These are phyloP conservation scores for Populus deltoides DNA, from an alignment of 345 rosid species.

Conservation along the genomic window DNA sequence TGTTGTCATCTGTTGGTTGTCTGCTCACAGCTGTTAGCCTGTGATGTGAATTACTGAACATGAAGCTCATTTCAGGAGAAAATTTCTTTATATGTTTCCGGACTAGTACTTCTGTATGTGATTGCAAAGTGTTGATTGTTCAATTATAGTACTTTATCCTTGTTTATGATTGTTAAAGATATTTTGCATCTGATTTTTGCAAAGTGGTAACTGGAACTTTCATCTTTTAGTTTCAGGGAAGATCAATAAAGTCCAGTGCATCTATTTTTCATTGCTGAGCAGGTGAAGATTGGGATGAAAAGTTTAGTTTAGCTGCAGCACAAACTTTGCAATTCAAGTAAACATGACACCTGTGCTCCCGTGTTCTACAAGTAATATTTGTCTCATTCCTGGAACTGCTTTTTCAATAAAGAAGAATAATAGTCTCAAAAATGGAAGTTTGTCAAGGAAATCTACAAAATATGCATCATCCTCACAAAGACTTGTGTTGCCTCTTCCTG, in stretches of 20 bases:
- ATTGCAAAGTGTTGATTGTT: slow-evolving; percentile 11
- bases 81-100: neutral
- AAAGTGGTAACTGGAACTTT: neutral
- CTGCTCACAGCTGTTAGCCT: too few relatives aligned
- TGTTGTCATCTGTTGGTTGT: neutral
- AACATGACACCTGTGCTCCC: slow-evolving; percentile 64
- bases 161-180: neutral
- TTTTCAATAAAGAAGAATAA: slow-evolving; percentile 40
- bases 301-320: slow-evolving; percentile 22
- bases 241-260: neutral
- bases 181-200: neutral
- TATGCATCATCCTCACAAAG: slow-evolving; percentile 31
- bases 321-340: slow-evolving; percentile 13
- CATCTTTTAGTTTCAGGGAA: neutral
- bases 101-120: neutral
- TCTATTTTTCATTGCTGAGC: slow-evolving; percentile 12
- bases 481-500: slow-evolving; percentile 40
- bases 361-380: slow-evolving; percentile 52
- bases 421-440: slow-evolving; percentile 43
- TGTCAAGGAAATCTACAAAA: slow-evolving; percentile 42
- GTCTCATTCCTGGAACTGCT: slow-evolving; percentile 55
- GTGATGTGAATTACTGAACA: too few relatives aligned
- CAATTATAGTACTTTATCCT: neutral
- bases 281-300: slow-evolving; percentile 38
- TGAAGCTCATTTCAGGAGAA: too few relatives aligned